These are phyloP conservation scores for Gaertneriomyces sp. DNA, from an alignment of 192 early-diverging fungal species.

Conservation along the genomic window DNA sequence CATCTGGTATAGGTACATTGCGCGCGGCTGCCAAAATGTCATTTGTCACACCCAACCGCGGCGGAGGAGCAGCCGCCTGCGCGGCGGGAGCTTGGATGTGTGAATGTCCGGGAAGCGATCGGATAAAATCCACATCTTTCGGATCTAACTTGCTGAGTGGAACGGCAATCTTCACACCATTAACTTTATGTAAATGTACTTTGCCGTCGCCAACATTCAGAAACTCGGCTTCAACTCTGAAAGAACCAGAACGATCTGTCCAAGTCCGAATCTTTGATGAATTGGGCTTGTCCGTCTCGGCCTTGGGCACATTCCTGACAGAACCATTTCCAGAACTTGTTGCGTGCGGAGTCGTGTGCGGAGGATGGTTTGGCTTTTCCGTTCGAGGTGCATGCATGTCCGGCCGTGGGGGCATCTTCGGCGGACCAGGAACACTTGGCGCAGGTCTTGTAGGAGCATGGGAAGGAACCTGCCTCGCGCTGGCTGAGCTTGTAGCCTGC, in stretches of 20 bases:
- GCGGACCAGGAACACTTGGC: no score
- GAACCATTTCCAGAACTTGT: no score
- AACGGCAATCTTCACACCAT: conserved; percentile 92
- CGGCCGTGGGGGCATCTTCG: no score
- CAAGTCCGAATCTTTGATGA: conserved; percentile 75
- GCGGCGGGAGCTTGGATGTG: conserved; percentile 21
- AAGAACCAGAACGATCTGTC: conserved; percentile 88
- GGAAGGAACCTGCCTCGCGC: no score
- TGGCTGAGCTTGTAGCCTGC: no score
- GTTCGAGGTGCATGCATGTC: no score
- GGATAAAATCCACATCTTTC: conserved; percentile 45
- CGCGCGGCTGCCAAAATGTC: conserved; percentile 33
- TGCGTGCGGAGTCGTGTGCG: no score
- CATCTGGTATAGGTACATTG: conserved; percentile 11
- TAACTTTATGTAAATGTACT: conserved; percentile 89
- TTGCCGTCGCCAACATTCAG: conserved; percentile 75
- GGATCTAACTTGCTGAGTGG: conserved; percentile 79
- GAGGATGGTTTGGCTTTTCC: no score
- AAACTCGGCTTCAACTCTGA: conserved; percentile 89
- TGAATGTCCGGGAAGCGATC: conserved; percentile 43
- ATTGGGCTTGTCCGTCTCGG: conserved; percentile 44
- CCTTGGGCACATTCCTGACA: background rate
- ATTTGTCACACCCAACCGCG: conserved; percentile 21
- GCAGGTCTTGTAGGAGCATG: no score
- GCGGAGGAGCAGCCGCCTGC: conserved; percentile 25